These are phyloP conservation scores for Candida mattraensis DNA, from an alignment of 805 yeast species.

Conservation along the genomic window DNA sequence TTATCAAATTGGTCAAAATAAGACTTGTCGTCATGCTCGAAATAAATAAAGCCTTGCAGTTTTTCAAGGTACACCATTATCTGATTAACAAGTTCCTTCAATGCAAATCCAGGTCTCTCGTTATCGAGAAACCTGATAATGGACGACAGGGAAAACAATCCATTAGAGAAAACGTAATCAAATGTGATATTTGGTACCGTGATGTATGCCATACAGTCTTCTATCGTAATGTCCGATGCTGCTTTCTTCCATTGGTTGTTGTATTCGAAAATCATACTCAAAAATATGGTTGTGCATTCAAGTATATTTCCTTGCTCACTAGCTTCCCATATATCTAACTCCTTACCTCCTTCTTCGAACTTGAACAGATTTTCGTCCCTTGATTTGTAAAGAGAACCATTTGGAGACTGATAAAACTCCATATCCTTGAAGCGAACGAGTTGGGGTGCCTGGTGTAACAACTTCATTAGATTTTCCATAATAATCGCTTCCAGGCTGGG, in stretches of 20 bases:
- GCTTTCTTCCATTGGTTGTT: slow-evolving; percentile 46
- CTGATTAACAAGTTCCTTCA: slow-evolving; percentile 21
- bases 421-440: slow-evolving; percentile 40
- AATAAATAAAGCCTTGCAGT: slow-evolving; percentile 29
- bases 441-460: slow-evolving; percentile 47
- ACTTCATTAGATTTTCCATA: slow-evolving; percentile 42
- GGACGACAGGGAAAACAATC: slow-evolving; percentile 51
- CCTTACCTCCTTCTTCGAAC: slow-evolving; percentile 40
- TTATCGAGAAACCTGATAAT: slow-evolving; percentile 58
- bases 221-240: slow-evolving; percentile 39
- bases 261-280: slow-evolving; percentile 53
- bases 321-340: slow-evolving; percentile 54
- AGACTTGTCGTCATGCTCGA: slow-evolving; percentile 31
- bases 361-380: slow-evolving; percentile 42
- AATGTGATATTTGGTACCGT: slow-evolving; percentile 56
- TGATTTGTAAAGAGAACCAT: slow-evolving; percentile 40
- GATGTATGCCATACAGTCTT: slow-evolving; percentile 49
- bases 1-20: slow-evolving; percentile 38
- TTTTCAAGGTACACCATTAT: slow-evolving; percentile 17
- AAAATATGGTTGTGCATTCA: slow-evolving; percentile 50
- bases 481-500: slow-evolving; percentile 67
- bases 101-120: slow-evolving; percentile 50
- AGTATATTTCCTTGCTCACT: slow-evolving; percentile 45
- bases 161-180: slow-evolving; percentile 58
- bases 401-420: slow-evolving; percentile 43